Evolutionary conservation across 2,329 filamentous ascomycete genomes (phyloP).

Genomic region (Myriosclerotinia scirpicola): DNA sequence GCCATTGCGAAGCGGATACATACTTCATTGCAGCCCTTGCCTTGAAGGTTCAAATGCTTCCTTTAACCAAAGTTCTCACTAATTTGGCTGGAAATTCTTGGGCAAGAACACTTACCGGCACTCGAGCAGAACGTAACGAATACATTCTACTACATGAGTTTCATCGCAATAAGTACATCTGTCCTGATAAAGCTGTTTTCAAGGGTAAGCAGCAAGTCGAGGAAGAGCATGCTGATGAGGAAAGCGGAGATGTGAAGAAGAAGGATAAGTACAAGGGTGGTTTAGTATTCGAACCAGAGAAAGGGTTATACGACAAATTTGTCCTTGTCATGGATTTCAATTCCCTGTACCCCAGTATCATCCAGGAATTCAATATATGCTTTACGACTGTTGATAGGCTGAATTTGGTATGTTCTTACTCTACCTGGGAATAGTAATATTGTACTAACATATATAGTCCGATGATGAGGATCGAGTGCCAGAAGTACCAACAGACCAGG

Average conservation of each 20-base stretch:
- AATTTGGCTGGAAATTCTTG: constrained; percentile 98
- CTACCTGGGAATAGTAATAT: not conserved
- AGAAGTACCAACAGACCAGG: constrained; percentile 75
- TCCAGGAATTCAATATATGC: constrained; percentile 99
- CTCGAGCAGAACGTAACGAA: constrained; percentile 94
- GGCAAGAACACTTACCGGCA: constrained; percentile 93
- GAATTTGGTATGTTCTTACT: constrained; percentile 56
- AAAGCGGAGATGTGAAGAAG: constrained; percentile 79
- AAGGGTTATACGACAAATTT: constrained; percentile 96
- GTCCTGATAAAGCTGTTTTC: constrained; percentile 87
- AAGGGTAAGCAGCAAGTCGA: constrained; percentile 71
- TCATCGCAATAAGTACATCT: constrained; percentile 95
- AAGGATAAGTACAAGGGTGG: constrained; percentile 99
- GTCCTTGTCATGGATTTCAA: constrained; percentile 99
- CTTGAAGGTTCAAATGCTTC: constrained; percentile 84
- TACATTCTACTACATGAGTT: constrained; percentile 99
- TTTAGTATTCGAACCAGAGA: constrained; percentile 96
- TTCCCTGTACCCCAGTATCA: constrained; percentile 99
- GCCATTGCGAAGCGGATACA: constrained; percentile 91
- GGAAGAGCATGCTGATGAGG: constrained; percentile 69
- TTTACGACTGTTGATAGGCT: constrained; percentile 93
- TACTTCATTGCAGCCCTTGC: constrained; percentile 93
- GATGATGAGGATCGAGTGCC: constrained; percentile 87
- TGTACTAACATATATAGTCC: constrained; percentile 47
- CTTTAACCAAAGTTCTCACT: constrained; percentile 90